These are phyloP conservation scores for Aspergillus panamensis DNA, from an alignment of 495 filamentous ascomycete species.

Conservation along the genomic window DNA sequence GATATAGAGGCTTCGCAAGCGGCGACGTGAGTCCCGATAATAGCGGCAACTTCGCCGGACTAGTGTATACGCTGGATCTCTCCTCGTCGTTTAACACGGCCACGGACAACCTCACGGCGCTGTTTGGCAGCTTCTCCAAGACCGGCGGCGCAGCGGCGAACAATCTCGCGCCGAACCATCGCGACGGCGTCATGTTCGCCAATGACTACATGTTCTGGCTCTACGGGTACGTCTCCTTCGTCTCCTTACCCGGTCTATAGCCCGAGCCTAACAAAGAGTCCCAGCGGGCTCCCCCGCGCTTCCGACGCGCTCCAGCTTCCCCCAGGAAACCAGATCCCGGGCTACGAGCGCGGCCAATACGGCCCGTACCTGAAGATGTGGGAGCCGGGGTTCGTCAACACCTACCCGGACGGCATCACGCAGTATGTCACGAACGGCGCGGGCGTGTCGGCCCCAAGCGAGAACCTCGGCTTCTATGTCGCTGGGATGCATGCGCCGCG, in stretches of 20 bases:
- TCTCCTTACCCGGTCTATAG: background rate
- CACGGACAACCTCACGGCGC: slow-evolving; percentile 46
- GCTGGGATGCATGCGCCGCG: slow-evolving; percentile 52
- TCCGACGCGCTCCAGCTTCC: slow-evolving; percentile 29
- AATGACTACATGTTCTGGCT: slow-evolving; percentile 59
- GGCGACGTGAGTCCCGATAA: background rate
- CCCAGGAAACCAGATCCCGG: slow-evolving; percentile 33
- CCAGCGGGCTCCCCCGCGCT: slow-evolving; percentile 6
- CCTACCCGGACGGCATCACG: slow-evolving; percentile 45
- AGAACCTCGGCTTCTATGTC: slow-evolving; percentile 72
- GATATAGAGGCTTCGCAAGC: background rate
- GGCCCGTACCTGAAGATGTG: slow-evolving; percentile 37
- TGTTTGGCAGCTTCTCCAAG: slow-evolving; percentile 47
- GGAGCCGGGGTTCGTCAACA: slow-evolving; percentile 36
- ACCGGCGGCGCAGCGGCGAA: slow-evolving; percentile 39
- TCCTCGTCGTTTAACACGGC: slow-evolving; percentile 53
- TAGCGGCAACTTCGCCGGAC: slow-evolving; percentile 38
- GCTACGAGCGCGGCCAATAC: slow-evolving; percentile 53
- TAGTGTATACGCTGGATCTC: slow-evolving; percentile 56
- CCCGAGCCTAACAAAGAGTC: background rate
- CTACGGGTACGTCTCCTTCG: slow-evolving; percentile 27
- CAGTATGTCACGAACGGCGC: slow-evolving; percentile 64
- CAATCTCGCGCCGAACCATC: slow-evolving; percentile 56
- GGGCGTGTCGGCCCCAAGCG: slow-evolving; percentile 61
- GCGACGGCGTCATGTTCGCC: slow-evolving; percentile 62